Evolutionary conservation across 345 rosid species (phyloP), one percentile per base, ranked within the genome.

Genomic region (Gossypium bickii): DNA sequence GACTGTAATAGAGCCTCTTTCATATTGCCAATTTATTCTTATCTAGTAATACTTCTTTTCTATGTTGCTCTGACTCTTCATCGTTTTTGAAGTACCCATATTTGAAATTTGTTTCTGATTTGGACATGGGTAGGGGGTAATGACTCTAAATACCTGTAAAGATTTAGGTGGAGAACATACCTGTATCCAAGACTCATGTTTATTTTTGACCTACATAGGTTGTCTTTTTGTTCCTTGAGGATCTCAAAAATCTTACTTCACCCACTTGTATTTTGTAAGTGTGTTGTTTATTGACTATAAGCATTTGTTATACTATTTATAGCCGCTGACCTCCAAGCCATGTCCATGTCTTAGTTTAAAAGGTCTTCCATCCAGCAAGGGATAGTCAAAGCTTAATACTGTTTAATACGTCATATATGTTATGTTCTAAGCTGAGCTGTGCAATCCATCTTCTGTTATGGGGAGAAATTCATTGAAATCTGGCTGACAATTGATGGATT

Each of bases 281-380:
- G 56, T 22, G 67, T 48, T 73, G 59, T 73, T 73, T 61, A 12
- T 60, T 73, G 68, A 48, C 76, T 73, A 25, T 9, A 10, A 73
- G 27, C 57, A 73, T 47, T 73, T 48, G n/a, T 16, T 48, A 61
- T 24, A 73, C 57, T 73, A 67, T 47, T 24, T 60, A 48, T 60
- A 34, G 49, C 18, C 73, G 20, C 59, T 47, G 59, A 18, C 59
- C 59, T 56, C 59, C 59, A 7, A 56, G 59, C 25, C 34, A 22
- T 10, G 22, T 58, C 15, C 62, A 22, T 20, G 44, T 44, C 55
- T 58, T 72, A 13, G 65, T 56, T 56, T 56, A 18, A 22, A 72
- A 72, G 67, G 65, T 24, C 76, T 73, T 60, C 59, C 70, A 27
- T 24, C 53, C 25, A 29, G 25, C n/a, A 2, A 60, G 24, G 55